Percentiles rank a stretch among this genome's conserved stretches.
Conservation (phyloP, 495 filamentous ascomycete species). For the Recurvomyces mirabilis region DNA sequence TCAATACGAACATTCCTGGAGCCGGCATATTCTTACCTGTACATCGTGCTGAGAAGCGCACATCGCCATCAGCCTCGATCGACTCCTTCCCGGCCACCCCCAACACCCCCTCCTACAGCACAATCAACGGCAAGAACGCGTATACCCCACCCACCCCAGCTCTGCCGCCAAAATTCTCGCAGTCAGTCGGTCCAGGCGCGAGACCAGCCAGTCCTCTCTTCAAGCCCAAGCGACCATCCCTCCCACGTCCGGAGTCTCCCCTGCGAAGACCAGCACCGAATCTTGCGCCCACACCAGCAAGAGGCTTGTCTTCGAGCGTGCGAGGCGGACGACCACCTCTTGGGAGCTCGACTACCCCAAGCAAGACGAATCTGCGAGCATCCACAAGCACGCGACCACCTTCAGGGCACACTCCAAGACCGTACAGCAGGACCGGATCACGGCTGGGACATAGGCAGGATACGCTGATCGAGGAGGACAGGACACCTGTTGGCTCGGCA, state of each 20-base stretch:
- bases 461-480: constrained; percentile 27
- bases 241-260: constrained; percentile 79
- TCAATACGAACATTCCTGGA: constrained; percentile 62
- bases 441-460: constrained; percentile 26
- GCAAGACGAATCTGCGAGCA: constrained; percentile 40
- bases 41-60: constrained; percentile 64
- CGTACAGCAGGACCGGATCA: constrained; percentile 32
- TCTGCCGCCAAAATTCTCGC: constrained; percentile 59
- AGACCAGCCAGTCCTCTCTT: constrained; percentile 58
- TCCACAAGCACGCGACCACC: constrained; percentile 11
- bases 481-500: constrained; percentile 43
- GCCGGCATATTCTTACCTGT: constrained; percentile 92
- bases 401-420: constrained; percentile 21
- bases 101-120: constrained; percentile 47
- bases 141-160: constrained; percentile 49
- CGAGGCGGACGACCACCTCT: constrained; percentile 35
- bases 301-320: constrained; percentile 34
- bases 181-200: constrained; percentile 67
- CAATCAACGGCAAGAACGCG: constrained; percentile 36
- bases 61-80: constrained; percentile 46
- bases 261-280: constrained; percentile 46
- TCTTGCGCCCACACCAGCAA: constrained; percentile 40
- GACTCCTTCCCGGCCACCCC: constrained; percentile 56
- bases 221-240: constrained; percentile 63
- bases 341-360: constrained; percentile 45